Conservation (phyloP, 139 green algal genomes). For the Diplosphaera chodatii region DNA sequence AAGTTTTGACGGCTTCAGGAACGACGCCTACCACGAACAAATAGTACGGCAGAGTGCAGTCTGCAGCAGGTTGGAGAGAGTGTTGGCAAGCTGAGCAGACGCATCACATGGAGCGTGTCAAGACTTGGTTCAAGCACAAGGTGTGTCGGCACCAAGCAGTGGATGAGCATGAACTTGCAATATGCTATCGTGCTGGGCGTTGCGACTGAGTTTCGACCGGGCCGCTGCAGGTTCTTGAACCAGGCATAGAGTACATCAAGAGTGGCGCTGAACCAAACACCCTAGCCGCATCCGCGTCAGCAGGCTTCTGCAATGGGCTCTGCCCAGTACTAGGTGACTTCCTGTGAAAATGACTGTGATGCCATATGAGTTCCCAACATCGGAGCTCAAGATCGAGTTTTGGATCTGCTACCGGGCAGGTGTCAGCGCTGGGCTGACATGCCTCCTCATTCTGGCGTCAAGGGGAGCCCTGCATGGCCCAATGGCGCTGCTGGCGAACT, state of each 20-base stretch:
- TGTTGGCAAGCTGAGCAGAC: neutral
- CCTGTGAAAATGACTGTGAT: neutral
- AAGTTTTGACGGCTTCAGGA: no score
- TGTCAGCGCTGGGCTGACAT: neutral
- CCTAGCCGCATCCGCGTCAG: conserved; percentile 7
- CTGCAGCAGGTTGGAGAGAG: neutral
- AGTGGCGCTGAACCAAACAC: conserved; percentile 8
- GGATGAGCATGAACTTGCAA: no score
- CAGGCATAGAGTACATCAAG: conserved; percentile 9
- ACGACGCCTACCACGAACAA: no score
- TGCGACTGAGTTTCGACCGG: no score
- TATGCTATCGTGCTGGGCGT: no score
- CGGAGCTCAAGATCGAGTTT: no score
- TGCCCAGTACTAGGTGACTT: conserved; percentile 12
- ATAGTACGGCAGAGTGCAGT: no score
- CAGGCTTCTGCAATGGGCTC: conserved; percentile 12
- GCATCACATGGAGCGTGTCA: neutral
- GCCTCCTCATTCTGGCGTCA: neutral
- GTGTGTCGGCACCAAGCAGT: neutral
- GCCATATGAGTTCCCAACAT: no score
- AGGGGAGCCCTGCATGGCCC: conserved; percentile 2
- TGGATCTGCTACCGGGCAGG: conserved; percentile 1
- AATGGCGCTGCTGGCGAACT: conserved; percentile 14
- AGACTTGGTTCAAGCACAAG: neutral
- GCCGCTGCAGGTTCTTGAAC: conserved; percentile 8